These are phyloP conservation scores for Sphagnurus paluster DNA, from an alignment of 1,284 basidiomycete species.

Conservation along the genomic window DNA sequence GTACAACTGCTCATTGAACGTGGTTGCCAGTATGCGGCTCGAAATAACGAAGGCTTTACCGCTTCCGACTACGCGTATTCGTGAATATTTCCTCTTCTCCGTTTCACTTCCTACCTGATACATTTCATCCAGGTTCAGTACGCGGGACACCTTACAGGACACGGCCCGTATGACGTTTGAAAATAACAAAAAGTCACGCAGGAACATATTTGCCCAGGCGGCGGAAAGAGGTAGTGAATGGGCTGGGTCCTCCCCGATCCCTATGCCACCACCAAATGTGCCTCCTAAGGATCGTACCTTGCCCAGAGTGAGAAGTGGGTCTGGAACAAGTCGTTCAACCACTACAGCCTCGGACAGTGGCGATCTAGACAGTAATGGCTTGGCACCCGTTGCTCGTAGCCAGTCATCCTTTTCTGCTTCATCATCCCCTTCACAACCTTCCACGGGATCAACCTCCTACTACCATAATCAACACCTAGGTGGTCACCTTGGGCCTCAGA, in stretches of 20 bases:
- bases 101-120: conserved; percentile 4
- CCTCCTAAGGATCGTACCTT: conserved; percentile 39
- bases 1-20: conserved; percentile 87
- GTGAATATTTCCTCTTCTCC: conserved; percentile 43
- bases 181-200: conserved; percentile 71
- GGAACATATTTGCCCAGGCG: conserved; percentile 66
- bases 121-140: conserved; percentile 51
- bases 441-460: conserved; percentile 43
- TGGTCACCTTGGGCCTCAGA: conserved; percentile 27
- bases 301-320: conserved; percentile 73
- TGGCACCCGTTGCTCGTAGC: conserved; percentile 37
- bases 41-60: conserved; percentile 90
- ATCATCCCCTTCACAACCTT: conserved; percentile 57
- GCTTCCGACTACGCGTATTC: conserved; percentile 93
- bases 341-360: conserved; percentile 74
- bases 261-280: conserved; percentile 36
- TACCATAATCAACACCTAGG: conserved; percentile 33
- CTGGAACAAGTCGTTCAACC: conserved; percentile 69
- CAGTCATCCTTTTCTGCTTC: conserved; percentile 53
- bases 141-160: conserved; percentile 73
- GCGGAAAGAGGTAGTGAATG: conserved; percentile 63
- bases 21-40: conserved; percentile 78
- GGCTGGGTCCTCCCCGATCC: conserved; percentile 39
- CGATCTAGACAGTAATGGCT: conserved; percentile 50
- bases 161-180: conserved; percentile 75